phyloP scores from a whole-genome alignment of 495 filamentous ascomycete genomes.

The Penicillium crystallinum region DNA sequence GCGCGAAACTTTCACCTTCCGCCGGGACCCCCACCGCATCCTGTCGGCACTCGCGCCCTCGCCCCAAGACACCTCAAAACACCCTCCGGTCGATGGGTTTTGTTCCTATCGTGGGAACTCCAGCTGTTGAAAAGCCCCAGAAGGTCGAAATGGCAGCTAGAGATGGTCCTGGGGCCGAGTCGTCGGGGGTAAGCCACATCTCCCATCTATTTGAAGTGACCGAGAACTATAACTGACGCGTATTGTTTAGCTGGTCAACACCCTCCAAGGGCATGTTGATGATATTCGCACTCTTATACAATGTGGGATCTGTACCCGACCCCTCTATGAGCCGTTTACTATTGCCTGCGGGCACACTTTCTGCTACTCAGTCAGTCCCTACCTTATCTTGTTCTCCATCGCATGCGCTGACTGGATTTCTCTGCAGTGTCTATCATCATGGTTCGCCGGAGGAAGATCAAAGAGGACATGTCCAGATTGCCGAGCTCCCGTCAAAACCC shows the following conservation, averaged over 20 bases:
- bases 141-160: conserved; percentile 16
- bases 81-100: conserved; percentile 3
- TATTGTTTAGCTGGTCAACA: conserved; percentile 36
- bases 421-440: conserved; percentile 57
- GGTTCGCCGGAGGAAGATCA: conserved; percentile 55
- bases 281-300: conserved; percentile 48
- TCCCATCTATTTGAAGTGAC: neutral
- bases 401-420: conserved; percentile 8
- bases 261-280: conserved; percentile 47
- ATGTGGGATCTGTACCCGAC: conserved; percentile 64
- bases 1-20: conserved; percentile 12
- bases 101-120: conserved; percentile 1
- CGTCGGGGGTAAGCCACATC: conserved; percentile 29
- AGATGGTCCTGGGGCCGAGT: conserved; percentile 15
- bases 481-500: conserved; percentile 50
- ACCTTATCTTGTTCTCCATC: neutral
- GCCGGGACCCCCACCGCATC: conserved; percentile 16
- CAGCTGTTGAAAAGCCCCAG: neutral
- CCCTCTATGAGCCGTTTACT: conserved; percentile 69
- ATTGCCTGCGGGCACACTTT: conserved; percentile 71
- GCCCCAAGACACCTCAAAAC: conserved; percentile 9
- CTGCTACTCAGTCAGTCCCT: conserved; percentile 57
- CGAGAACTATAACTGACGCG: conserved; percentile 9
- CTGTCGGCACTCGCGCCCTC: conserved; percentile 13
- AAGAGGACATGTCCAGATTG: conserved; percentile 73